Evolutionary conservation across 1,284 basidiomycete genomes (phyloP).

Genomic region (Cronartium ribicola): DNA sequence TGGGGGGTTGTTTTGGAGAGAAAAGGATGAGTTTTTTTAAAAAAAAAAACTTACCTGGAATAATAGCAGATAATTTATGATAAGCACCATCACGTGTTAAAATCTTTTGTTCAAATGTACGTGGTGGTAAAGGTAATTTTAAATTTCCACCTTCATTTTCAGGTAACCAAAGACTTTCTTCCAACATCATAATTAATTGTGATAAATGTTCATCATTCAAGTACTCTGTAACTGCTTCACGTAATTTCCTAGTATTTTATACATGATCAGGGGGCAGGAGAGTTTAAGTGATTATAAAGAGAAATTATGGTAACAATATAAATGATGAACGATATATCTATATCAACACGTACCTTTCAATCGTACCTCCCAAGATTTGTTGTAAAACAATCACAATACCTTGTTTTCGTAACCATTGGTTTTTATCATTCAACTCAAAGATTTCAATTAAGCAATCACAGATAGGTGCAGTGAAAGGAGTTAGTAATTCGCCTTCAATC

Average conservation of each 20-base stretch:
- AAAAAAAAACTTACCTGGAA: conserved; percentile 65
- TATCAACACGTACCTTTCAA: conserved; percentile 67
- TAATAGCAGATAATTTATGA: conserved; percentile 75
- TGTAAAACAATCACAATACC: conserved; percentile 94
- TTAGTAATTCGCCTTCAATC: conserved; percentile 43
- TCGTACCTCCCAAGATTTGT: conserved; percentile 88
- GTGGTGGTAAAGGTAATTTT: conserved; percentile 61
- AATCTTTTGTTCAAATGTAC: conserved; percentile 72
- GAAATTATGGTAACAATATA: background rate
- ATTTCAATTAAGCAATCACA: conserved; percentile 87
- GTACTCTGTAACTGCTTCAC: conserved; percentile 66
- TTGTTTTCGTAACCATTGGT: conserved; percentile 92
- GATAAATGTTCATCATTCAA: conserved; percentile 67
- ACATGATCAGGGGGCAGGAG: conserved; percentile 1
- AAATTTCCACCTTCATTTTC: conserved; percentile 76
- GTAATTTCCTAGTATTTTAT: conserved; percentile 67
- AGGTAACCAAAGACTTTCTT: conserved; percentile 62
- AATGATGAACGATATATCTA: background rate
- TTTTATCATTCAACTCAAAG: conserved; percentile 89
- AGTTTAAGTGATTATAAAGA: no score
- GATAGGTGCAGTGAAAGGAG: conserved; percentile 78
- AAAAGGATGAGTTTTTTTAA: background rate
- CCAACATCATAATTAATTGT: conserved; percentile 56
- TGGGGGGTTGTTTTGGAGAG: background rate
- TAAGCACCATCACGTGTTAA: conserved; percentile 78